Conservation (phyloP, 2,329 filamentous ascomycete species). For the Colletotrichum caudatum region DNA sequence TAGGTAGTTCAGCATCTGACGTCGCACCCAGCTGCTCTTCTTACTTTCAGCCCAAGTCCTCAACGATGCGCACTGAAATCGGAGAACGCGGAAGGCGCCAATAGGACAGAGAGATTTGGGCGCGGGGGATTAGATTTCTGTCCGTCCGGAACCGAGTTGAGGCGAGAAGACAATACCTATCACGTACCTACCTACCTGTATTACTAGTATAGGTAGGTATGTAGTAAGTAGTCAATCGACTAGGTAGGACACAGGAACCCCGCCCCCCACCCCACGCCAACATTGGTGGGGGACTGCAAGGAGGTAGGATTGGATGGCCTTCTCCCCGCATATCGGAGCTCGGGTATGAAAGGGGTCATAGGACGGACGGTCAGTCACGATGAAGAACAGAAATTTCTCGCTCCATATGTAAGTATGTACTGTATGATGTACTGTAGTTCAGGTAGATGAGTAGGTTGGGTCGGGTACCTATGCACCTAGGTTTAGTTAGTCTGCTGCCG, state of each 20-base stretch:
- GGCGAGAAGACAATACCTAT: background rate
- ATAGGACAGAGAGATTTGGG: background rate
- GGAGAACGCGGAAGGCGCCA: background rate
- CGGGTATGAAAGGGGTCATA: background rate
- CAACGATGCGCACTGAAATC: too few species aligned
- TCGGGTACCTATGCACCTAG: background rate
- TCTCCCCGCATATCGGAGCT: constrained; percentile 33
- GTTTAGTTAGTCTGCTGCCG: background rate
- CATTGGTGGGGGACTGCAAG: background rate
- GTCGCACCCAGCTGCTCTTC: constrained; percentile 2
- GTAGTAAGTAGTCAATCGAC: background rate
- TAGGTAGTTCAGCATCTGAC: constrained; percentile 5
- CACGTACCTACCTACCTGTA: too few species aligned
- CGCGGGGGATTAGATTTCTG: background rate
- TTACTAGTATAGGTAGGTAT: too few species aligned
- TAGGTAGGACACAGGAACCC: background rate
- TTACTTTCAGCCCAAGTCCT: background rate
- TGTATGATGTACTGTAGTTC: background rate
- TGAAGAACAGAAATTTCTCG: background rate
- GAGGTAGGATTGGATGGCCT: constrained; percentile 9
- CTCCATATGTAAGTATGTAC: background rate
- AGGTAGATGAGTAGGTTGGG: too few species aligned
- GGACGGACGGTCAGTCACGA: background rate
- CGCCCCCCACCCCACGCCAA: constrained; percentile 18
- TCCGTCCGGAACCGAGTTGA: background rate